These are phyloP conservation scores for Penicillium fimorum DNA, from an alignment of 495 filamentous ascomycete species.

Conservation along the genomic window DNA sequence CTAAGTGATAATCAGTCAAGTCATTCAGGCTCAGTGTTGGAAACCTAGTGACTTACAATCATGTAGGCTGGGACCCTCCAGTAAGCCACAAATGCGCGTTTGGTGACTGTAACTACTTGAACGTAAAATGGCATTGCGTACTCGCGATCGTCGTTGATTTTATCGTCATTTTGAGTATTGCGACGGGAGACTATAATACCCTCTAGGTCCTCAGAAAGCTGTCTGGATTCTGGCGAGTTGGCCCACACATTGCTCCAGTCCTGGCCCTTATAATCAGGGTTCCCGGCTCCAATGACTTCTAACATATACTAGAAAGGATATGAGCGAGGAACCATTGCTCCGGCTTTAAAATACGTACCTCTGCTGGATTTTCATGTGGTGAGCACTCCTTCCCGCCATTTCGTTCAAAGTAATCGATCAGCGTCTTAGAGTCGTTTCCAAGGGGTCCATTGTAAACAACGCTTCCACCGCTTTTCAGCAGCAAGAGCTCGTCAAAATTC, in stretches of 20 bases:
- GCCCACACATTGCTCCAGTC: constrained; percentile 64
- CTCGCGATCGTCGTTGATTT: constrained; percentile 47
- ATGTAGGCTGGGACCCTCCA: constrained; percentile 62
- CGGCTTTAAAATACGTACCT: constrained; percentile 31
- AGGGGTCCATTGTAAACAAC: constrained; percentile 70
- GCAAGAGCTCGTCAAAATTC: constrained; percentile 69
- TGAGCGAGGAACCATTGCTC: neutral
- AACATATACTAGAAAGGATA: constrained; percentile 54
- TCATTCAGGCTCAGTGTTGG: too few relatives aligned
- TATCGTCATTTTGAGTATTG: constrained; percentile 26
- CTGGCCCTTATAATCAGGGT: constrained; percentile 59
- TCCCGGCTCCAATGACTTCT: constrained; percentile 62
- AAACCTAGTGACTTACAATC: constrained; percentile 30
- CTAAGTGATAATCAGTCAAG: constrained; percentile 16
- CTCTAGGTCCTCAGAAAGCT: constrained; percentile 48
- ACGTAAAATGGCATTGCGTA: constrained; percentile 59
- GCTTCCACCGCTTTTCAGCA: constrained; percentile 67
- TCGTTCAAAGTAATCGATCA: constrained; percentile 63
- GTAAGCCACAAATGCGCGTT: constrained; percentile 56
- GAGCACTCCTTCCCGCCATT: constrained; percentile 62
- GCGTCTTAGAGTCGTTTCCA: constrained; percentile 49
- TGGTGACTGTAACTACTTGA: constrained; percentile 50
- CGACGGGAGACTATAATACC: constrained; percentile 40
- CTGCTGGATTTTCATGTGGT: constrained; percentile 59
- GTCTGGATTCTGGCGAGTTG: constrained; percentile 43